These are phyloP conservation scores for Calonectria honghensis DNA, from an alignment of 2,329 filamentous ascomycete genomes.

Conservation along the genomic window DNA sequence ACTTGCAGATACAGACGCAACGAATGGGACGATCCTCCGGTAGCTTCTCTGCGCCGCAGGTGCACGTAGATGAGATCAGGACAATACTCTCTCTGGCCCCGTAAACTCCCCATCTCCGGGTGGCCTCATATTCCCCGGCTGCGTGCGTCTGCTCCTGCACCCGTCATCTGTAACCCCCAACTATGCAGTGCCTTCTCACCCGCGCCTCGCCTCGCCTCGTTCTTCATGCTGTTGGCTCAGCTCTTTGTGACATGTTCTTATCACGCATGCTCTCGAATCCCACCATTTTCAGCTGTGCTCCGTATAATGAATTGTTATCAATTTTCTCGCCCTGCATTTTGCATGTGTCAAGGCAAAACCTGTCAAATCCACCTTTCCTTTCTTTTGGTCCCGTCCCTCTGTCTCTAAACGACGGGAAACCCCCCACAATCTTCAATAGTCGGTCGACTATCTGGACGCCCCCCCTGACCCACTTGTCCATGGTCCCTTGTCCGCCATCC, in stretches of 20 bases:
- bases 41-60: neutral
- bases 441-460: slow-evolving; percentile 14
- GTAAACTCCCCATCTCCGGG: neutral
- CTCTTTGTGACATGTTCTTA: slow-evolving; percentile 2
- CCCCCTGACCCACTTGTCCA: slow-evolving; percentile 11
- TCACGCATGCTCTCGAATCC: neutral
- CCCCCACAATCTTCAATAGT: slow-evolving; percentile 10
- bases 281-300: neutral
- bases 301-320: neutral
- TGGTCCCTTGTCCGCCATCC: neutral
- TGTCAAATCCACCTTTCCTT: slow-evolving; percentile 8
- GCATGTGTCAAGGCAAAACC: slow-evolving; percentile 1
- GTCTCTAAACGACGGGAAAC: neutral
- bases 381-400: slow-evolving; percentile 13
- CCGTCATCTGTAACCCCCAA: neutral
- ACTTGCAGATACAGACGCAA: slow-evolving; percentile 4
- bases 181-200: neutral
- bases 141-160: neutral
- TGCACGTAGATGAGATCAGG: neutral
- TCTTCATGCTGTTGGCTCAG: slow-evolving; percentile 3
- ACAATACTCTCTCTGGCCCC: neutral
- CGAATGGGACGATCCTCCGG: slow-evolving; percentile 7
- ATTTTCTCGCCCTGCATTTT: slow-evolving; percentile 2
- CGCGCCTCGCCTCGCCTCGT: neutral
- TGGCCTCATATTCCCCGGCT: neutral